Base-by-base conservation (phyloP, 2,329 filamentous ascomycete genomes). In the Fusarium sp. region DNA sequence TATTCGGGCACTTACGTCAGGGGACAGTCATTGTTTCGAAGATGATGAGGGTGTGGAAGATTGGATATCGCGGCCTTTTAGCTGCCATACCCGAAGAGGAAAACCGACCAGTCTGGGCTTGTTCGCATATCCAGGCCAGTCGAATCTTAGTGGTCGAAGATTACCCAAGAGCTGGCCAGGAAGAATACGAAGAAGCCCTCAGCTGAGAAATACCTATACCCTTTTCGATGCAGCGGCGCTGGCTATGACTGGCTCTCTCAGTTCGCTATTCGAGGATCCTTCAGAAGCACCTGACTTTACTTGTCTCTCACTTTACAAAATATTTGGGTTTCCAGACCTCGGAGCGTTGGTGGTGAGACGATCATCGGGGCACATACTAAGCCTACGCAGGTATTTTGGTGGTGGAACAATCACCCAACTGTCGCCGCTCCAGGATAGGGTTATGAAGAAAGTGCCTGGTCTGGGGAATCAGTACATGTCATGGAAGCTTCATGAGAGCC, bases 41-140 rank as follows among this genome's bases (percentile, higher is more conserved):
- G 83, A 81, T 26, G 89, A 93, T 71, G 76, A 77, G 24, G 78
- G 82, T 34, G 80, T 85, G 6, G 79, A 83, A 23, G 64, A 70
- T n/a, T 85, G 82, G 82, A 73, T 85, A 11, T 59, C 58, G 21
- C 46, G 45, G n/a, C 67, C 71, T 23, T 44, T 28, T 59, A 73
- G 43, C 65, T 67, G 52, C 68, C 73, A 51, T 21, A 20, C 57
- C 23, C 51, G 56, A 42, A 61, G 43, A 26, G 49, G 54, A 17
- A 70, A 69, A 32, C 56, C 59, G 40, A 72, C 56, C 34, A 71
- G 52, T 44, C 62, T 69, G 11, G 80, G 81, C 2, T 73, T 86
- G 4, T 88, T 92, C 66, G 88, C 88, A 20, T 91, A 88, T 73
- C 88, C 89, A 5, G 89, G 86, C 1, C 89, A 92, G 74, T 91